phyloP scores from a whole-genome alignment of 176 grass and related monocot species.

The Hyparrhenia diplandra region DNA sequence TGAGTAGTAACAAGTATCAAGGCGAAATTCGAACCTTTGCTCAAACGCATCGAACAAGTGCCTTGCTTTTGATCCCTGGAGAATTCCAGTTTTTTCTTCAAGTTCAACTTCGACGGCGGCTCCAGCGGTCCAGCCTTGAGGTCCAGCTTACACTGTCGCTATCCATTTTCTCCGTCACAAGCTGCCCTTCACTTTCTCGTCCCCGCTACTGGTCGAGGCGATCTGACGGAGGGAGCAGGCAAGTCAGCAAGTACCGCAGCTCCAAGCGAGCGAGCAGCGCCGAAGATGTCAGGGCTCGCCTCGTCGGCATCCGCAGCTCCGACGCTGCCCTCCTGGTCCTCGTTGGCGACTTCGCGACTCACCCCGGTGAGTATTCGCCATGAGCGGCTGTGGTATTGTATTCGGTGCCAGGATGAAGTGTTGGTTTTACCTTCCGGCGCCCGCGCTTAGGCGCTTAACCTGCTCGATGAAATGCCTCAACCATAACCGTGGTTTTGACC shows the following conservation, averaged over 20 bases:
- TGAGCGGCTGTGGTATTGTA: background rate
- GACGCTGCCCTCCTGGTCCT: background rate
- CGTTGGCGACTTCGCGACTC: conserved; percentile 9
- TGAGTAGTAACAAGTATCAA: background rate
- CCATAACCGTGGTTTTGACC: no score
- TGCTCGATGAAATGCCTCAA: conserved; percentile 20
- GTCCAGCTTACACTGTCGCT: background rate
- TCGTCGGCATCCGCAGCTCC: conserved; percentile 7
- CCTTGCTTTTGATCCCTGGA: background rate
- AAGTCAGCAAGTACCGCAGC: background rate
- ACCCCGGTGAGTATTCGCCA: conserved; percentile 27
- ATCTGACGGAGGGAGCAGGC: background rate
- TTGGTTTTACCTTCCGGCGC: background rate
- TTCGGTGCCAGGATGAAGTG: background rate
- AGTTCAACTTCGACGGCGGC: background rate
- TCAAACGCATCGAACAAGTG: background rate
- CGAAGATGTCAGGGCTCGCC: conserved; percentile 25
- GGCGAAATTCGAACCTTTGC: background rate
- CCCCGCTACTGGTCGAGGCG: background rate
- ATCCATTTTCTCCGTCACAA: background rate
- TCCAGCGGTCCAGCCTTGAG: background rate
- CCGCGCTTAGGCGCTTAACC: background rate
- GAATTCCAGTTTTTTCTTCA: background rate
- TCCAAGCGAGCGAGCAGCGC: background rate
- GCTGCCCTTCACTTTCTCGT: background rate